Evolutionary conservation across 2,329 filamentous ascomycete species (phyloP).

Genomic region (Aspergillus nomiae): DNA sequence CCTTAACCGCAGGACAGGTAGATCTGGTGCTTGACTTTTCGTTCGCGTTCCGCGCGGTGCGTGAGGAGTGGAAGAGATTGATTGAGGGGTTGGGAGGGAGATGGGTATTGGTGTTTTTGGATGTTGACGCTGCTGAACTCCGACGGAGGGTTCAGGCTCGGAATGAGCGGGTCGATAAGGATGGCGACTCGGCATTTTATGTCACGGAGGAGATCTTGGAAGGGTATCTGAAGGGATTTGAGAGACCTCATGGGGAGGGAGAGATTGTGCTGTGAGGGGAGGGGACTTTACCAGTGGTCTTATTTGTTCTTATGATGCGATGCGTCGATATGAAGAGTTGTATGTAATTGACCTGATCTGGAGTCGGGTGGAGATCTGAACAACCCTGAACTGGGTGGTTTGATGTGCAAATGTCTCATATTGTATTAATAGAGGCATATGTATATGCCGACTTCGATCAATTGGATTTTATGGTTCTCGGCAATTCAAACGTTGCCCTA

Average conservation of each 20-base stretch:
- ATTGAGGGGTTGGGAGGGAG: not conserved
- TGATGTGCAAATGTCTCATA: too few species aligned
- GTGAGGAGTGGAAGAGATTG: not conserved
- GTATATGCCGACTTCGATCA: fast-evolving
- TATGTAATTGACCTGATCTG: too few species aligned
- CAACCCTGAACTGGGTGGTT: not conserved
- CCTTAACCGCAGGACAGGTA: not conserved
- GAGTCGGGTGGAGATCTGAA: too few species aligned
- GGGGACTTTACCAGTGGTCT: not conserved
- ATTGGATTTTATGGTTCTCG: too few species aligned
- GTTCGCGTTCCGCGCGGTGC: not conserved
- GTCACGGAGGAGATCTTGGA: not conserved
- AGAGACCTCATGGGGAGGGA: not conserved
- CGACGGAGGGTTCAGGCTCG: not conserved
- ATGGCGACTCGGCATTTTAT: not conserved
- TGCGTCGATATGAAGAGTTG: not conserved
- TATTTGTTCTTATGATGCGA: not conserved
- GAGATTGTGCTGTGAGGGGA: not conserved
- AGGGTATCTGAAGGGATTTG: not conserved
- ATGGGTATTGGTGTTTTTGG: not conserved
- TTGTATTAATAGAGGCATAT: too few species aligned
- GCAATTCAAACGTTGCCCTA: too few species aligned
- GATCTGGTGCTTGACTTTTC: not conserved
- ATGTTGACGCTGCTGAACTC: not conserved
- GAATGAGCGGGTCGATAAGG: not conserved